Evolutionary conservation across 352 stramenopile species (phyloP).

Genomic region (Phytophthora nicotianae): DNA sequence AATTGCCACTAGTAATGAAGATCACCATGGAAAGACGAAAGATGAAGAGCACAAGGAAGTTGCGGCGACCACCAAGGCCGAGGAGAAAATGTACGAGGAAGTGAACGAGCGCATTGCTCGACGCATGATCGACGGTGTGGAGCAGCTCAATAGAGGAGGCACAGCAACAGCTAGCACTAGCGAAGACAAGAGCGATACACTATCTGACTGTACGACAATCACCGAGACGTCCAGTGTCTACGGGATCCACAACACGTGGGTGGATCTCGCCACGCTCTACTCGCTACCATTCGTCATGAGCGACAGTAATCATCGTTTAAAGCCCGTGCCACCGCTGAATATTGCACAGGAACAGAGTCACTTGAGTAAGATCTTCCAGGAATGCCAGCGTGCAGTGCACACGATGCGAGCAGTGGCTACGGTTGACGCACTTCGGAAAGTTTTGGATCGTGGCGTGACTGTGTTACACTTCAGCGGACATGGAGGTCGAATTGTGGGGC

Average conservation of each 20-base stretch:
- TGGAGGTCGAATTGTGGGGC: constrained; percentile 65
- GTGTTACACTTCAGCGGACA: constrained; percentile 85
- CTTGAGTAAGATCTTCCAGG: constrained; percentile 76
- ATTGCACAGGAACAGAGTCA: constrained; percentile 69
- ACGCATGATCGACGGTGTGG: constrained; percentile 50
- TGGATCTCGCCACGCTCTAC: constrained; percentile 80
- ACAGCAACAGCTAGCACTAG: constrained; percentile 18
- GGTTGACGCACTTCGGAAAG: constrained; percentile 73
- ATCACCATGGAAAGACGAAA: background rate
- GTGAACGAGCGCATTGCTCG: constrained; percentile 73
- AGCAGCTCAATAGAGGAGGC: constrained; percentile 15
- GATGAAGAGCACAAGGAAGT: constrained; percentile 5
- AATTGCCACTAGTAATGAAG: background rate
- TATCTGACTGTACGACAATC: constrained; percentile 75
- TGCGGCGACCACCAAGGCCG: constrained; percentile 9
- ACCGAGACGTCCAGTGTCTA: constrained; percentile 79
- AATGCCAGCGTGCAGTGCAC: constrained; percentile 75
- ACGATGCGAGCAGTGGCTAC: constrained; percentile 78
- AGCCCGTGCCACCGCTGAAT: constrained; percentile 70
- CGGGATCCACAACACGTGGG: constrained; percentile 79
- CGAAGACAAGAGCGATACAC: constrained; percentile 80
- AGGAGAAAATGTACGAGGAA: constrained; percentile 49
- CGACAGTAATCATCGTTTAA: constrained; percentile 45
- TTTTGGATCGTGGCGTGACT: constrained; percentile 76
- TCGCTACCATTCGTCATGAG: constrained; percentile 74